Evolutionary conservation across 805 yeast genomes (phyloP).

Genomic region (Candida odintsovae): DNA sequence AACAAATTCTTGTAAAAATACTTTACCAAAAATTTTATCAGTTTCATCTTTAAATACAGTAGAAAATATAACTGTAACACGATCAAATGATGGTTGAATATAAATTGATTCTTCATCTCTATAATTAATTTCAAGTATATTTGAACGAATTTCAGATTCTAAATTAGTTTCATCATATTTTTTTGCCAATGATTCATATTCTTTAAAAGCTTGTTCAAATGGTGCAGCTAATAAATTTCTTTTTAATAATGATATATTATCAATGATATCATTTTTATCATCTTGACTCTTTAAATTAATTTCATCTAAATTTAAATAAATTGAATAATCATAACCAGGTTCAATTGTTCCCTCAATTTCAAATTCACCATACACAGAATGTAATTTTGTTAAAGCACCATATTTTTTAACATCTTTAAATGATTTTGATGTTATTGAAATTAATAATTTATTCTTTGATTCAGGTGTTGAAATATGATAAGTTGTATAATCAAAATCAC

Average conservation of each 20-base stretch:
- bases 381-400: constrained; percentile 53
- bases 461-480: constrained; percentile 91
- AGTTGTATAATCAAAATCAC: constrained; percentile 94
- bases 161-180: constrained; percentile 25
- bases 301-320: constrained; percentile 55
- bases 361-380: constrained; percentile 42
- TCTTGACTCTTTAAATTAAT: constrained; percentile 38
- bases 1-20: constrained; percentile 87
- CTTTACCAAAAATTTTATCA: constrained; percentile 85
- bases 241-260: constrained; percentile 68
- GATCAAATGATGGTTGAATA: constrained; percentile 87
- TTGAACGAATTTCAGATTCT: constrained; percentile 19
- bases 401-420: constrained; percentile 67
- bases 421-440: constrained; percentile 71
- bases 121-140: constrained; percentile 50
- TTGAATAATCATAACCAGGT: constrained; percentile 75
- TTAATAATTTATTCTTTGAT: constrained; percentile 53
- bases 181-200: constrained; percentile 58
- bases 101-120: constrained; percentile 92
- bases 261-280: constrained; percentile 45
- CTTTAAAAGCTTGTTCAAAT: constrained; percentile 75
- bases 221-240: constrained; percentile 91
- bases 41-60: constrained; percentile 96
- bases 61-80: constrained; percentile 94
- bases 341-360: constrained; percentile 42